Evolutionary conservation across 2,329 filamentous ascomycete genomes (phyloP).

Genomic region (Fusarium paranaense): DNA sequence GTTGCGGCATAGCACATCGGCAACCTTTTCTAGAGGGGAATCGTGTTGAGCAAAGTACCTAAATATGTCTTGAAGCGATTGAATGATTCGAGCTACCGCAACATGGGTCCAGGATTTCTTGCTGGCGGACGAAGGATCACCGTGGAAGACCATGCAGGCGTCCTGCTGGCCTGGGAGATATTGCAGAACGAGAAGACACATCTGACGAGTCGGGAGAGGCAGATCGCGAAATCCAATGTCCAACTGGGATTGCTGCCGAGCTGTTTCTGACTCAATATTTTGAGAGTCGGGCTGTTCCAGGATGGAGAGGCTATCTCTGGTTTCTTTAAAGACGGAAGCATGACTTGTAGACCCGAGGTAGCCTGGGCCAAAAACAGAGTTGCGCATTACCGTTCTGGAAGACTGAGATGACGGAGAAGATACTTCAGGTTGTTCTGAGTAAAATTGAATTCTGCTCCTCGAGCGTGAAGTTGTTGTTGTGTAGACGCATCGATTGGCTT

Average conservation of each 20-base stretch:
- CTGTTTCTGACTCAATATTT: not conserved
- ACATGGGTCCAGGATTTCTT: constrained; percentile 48
- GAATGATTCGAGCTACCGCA: constrained; percentile 47
- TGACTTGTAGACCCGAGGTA: constrained; percentile 61
- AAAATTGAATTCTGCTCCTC: constrained; percentile 11
- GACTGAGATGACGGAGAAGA: constrained; percentile 8
- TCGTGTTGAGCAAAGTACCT: constrained; percentile 42
- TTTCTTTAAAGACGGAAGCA: constrained; percentile 55
- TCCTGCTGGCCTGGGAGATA: constrained; percentile 24
- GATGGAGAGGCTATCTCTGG: constrained; percentile 52
- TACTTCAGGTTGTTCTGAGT: not conserved
- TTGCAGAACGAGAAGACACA: constrained; percentile 28
- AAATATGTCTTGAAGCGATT: constrained; percentile 49
- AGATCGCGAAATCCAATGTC: constrained; percentile 28
- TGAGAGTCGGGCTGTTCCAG: constrained; percentile 35
- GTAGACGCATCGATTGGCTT: constrained; percentile 52
- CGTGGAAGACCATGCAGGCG: constrained; percentile 25
- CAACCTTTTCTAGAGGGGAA: constrained; percentile 51
- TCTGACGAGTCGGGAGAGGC: constrained; percentile 34
- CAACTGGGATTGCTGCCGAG: not conserved
- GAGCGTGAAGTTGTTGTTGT: constrained; percentile 17
- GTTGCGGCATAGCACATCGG: constrained; percentile 52
- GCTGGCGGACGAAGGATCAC: constrained; percentile 10
- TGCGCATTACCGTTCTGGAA: constrained; percentile 11
- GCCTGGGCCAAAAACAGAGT: constrained; percentile 44